Base-by-base conservation (phyloP, 2,329 filamentous ascomycete species). In the Volutella citrinella region DNA sequence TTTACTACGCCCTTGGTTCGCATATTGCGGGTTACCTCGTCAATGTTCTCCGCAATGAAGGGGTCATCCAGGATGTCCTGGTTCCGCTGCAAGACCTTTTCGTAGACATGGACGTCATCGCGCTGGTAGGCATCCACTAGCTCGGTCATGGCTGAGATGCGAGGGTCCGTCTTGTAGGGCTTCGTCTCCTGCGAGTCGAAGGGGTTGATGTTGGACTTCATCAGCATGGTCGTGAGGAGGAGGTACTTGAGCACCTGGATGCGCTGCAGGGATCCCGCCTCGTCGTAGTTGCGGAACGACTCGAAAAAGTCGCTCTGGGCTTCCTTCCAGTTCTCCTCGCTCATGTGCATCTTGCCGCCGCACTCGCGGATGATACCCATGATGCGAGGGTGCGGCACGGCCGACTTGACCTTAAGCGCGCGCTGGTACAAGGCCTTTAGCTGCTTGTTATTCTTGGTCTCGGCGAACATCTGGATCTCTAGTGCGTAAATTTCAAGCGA, bases 271-370 rank as follows among this genome's bases (percentile, higher is more conserved):
- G 90, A 96, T 27, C 93, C 93, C 24, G 93, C 93, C 69, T 98
- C 93, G 59, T 98, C 93, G 66, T 97, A 98, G 68, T 96, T 97
- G 37, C 90, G 86, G 71, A 98, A 98, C 2, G 91, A 95, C 62
- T 98, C 93, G 63, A 96, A 96, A 64, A 98, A 98, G 68, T 97
- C 93, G 52, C 82, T 91, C 65, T 97, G 90, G 2, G 93, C 93
- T 55, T 90, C 87, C 60, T 93, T 88, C 93, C 93, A 98, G 61
- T 97, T 97, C 68, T 97, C 93, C 72, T 98, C 93, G 61, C 87
- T 93, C 93, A 98, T 97, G 69, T 97, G 90, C 93, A 98, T 98
- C 72, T 98, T 98, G 52, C 93, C 93, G 54, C 93, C 93, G 60
- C 93, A 98, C 68, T 98, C 93, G 34, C 91, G 84, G 57, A 98